Percentiles rank a stretch among this genome's conserved stretches.
These are phyloP conservation scores for Nakaseomyces sp. DNA, from an alignment of 1,139 yeast genomes.

Conservation along the genomic window DNA sequence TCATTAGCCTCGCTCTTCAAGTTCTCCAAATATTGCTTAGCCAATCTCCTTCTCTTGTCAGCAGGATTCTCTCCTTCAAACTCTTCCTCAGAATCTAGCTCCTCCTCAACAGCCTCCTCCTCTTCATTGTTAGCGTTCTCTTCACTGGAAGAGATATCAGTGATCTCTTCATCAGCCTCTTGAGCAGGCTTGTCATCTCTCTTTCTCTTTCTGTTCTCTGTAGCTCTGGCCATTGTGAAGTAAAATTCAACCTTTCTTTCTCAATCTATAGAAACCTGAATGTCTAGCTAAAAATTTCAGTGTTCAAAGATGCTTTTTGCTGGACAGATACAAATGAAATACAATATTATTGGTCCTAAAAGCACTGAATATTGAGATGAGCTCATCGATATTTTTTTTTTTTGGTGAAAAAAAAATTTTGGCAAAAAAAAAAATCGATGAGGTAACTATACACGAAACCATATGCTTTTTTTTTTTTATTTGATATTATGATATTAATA, in stretches of 20 bases:
- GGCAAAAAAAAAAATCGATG: not conserved
- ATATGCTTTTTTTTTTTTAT: no score
- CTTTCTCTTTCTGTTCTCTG: conserved; percentile 21
- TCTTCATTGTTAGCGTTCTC: conserved; percentile 18
- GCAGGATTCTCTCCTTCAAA: conserved; percentile 74
- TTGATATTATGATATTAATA: no score
- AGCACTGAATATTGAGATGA: not conserved
- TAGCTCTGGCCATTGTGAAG: conserved; percentile 11
- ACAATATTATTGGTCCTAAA: no score
- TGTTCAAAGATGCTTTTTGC: no score
- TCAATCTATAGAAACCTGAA: no score
- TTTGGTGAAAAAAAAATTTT: not conserved
- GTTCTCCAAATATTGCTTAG: conserved; percentile 83
- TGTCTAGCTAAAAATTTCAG: no score
- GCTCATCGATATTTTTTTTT: conserved; percentile 6
- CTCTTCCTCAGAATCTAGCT: conserved; percentile 58
- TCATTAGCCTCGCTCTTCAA: conserved; percentile 51
- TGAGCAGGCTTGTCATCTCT: conserved; percentile 15
- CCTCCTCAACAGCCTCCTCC: conserved; percentile 36
- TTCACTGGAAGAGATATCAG: conserved; percentile 32
- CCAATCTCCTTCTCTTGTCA: conserved; percentile 87
- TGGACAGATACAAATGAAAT: no score
- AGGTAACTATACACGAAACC: not conserved
- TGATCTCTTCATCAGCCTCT: conserved; percentile 29
- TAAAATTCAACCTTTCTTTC: not conserved